A percentile compares a stretch with the other conserved stretches of the same genome.
These are phyloP conservation scores for Penicillium paradoxum DNA, from an alignment of 495 filamentous ascomycete species.

Conservation along the genomic window DNA sequence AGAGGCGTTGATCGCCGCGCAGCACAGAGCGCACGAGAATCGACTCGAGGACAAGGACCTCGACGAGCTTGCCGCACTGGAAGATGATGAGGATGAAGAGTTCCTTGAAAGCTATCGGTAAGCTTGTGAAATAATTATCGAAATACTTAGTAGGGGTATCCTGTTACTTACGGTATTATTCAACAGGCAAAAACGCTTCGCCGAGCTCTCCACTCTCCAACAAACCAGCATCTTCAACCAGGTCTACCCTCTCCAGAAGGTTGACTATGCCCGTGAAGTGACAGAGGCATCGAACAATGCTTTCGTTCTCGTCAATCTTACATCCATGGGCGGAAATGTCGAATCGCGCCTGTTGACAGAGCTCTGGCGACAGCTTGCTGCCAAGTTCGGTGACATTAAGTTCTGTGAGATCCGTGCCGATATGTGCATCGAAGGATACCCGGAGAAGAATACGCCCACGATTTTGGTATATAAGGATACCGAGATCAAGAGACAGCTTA, in stretches of 20 bases:
- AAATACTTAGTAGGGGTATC: background rate
- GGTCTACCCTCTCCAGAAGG: conserved; percentile 91
- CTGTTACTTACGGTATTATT: conserved; percentile 14
- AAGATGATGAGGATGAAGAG: conserved; percentile 89
- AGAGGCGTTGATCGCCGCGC: conserved; percentile 83
- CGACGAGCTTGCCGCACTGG: conserved; percentile 86
- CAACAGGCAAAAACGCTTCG: conserved; percentile 68
- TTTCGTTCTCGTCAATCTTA: conserved; percentile 82
- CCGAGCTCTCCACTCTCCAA: conserved; percentile 69
- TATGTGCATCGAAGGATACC: conserved; percentile 95
- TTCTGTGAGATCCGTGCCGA: conserved; percentile 94
- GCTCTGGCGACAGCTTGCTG: conserved; percentile 81
- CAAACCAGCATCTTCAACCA: conserved; percentile 74
- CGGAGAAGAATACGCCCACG: conserved; percentile 89
- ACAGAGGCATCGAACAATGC: conserved; percentile 74
- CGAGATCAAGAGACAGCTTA: conserved; percentile 81
- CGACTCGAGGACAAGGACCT: conserved; percentile 88
- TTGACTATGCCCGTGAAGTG: conserved; percentile 87
- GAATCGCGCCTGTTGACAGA: conserved; percentile 78
- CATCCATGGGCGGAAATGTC: conserved; percentile 70
- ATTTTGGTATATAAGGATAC: conserved; percentile 89
- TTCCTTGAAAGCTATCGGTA: conserved; percentile 83
- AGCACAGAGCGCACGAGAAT: conserved; percentile 78
- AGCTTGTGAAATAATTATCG: background rate
- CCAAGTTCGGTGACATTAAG: conserved; percentile 86